Evolutionary conservation across 2,329 filamentous ascomycete species (phyloP), one percentile per base, ranked within the genome.

Genomic region (Graphilbum ipis-grandicollis): DNA sequence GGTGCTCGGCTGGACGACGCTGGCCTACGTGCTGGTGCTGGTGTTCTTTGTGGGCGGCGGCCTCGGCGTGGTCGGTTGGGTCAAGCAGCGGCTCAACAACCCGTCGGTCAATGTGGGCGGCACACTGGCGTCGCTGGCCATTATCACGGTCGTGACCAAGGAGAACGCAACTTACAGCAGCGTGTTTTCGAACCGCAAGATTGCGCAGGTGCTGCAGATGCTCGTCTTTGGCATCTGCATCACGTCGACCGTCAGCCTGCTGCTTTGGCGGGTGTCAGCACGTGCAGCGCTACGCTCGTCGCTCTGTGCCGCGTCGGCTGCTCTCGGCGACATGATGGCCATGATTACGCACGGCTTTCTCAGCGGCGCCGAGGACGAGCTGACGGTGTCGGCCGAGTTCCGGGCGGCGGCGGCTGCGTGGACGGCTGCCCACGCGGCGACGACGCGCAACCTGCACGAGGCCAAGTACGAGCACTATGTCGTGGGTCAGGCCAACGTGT

Each of bases 391-490:
- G 2, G 58, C 68, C 2, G 66, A 71, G 12, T 88, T 85, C 51
- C 55, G 66, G 31, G 63, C 67, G 36, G 70, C 76, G 26, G 69
- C 68, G 13, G 59, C 64, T 2, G 63, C 63, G 30, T 88, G 85
- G 56, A 74, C 71, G 44, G 63, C 70, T 4, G 72, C 74, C 2
- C 77, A 85, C 48, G 63, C 67, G 13, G 66, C 72, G 26, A 75
- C 94, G 52, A 73, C 79, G 36, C 82, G 79, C 51, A 78, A 82
- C 41, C 62, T 93, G 12, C 71, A 74, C 43, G 88, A 96, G 54
- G 80, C 86, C 13, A 93, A 88, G 52, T 77, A 83, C 40, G 88
- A 96, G 54, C 82, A 93, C 50, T 93, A 82, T 49, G 60, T 86
- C 3, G 55, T 84, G 5, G 88, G 88, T 2, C 76, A 72, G 3